Evolutionary conservation across 352 stramenopile species (phyloP), one percentile per base, ranked within the genome.

Genomic region (Pythium monospermum): DNA sequence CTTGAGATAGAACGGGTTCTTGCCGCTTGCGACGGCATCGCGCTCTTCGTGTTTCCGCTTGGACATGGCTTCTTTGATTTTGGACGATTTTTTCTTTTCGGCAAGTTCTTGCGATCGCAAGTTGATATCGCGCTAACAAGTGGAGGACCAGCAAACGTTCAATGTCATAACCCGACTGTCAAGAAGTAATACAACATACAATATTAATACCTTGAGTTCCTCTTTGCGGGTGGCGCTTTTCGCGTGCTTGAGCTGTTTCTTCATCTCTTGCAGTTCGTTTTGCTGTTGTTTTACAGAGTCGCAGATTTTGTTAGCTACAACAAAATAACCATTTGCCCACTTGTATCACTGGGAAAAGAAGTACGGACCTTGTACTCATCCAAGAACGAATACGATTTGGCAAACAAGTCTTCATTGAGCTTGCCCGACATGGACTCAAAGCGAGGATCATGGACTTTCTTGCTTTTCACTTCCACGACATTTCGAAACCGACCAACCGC

Each of bases 1-100:
- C 82, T 92, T 96, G 53, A 96, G 75, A 59, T 95, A 97, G 60
- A 92, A 97, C 12, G 87, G 74, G 42, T 78, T 88, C 64, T 97
- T 97, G 53, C 89, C 89, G 19, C 61, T 83, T 7, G 80, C 85
- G n/a, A 97, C 89, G 8, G 86, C 86, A 22, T 93, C 82, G 28
- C 84, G 71, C 61, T 97, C 89, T 36, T 91, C 81, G 31, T 75
- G 76, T 59, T 95, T 96, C 21, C 80, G 66, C 65, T 96, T 91
- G 15, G 68, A 76, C 39, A 89, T 52, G 18, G 68, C 80, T 19
- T 63, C 73, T 53, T 73, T 68, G 49, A 88, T 87, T 61, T 83
- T 89, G 25, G 81, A 62, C 57, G 73, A 66, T 65, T 90, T 91
- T 53, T 86, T 75, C 44, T 83, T 90, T 59, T 88, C 72, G 16